Evolutionary conservation across 139 green algal species (phyloP).

Genomic region (Chlamydomonas schloesseri): DNA sequence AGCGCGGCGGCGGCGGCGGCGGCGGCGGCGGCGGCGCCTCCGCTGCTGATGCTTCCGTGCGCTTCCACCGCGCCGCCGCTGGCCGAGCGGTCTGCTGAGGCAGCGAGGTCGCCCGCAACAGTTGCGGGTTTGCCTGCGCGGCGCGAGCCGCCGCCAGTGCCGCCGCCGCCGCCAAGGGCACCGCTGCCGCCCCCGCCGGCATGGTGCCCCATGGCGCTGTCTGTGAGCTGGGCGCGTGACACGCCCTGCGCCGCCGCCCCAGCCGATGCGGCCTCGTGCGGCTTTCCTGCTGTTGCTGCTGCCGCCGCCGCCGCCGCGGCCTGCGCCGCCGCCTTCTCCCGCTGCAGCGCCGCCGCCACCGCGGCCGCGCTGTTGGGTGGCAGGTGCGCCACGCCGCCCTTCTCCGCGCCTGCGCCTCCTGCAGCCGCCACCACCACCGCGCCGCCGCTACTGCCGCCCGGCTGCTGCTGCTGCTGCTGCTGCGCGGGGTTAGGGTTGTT

Average conservation of each 20-base stretch:
- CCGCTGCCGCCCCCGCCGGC: neutral
- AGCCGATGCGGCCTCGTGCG: neutral
- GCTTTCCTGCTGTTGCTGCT: neutral
- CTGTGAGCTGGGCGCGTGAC: neutral
- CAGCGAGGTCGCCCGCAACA: too few species aligned
- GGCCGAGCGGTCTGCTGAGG: too few species aligned
- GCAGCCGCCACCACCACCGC: neutral
- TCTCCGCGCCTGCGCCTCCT: neutral
- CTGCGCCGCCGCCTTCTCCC: neutral
- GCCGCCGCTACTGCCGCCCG: neutral
- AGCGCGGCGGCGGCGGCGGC: neutral
- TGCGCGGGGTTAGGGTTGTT: too few species aligned
- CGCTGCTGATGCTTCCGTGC: too few species aligned
- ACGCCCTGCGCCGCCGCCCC: neutral
- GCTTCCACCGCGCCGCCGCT: neutral
- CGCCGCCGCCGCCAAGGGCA: neutral
- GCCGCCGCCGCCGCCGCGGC: neutral
- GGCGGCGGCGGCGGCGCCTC: neutral
- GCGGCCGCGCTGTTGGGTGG: neutral
- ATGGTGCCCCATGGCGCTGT: conserved; percentile 41
- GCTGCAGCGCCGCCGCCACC: neutral
- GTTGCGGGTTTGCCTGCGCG: neutral
- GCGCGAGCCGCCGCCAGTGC: neutral
- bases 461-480: neutral
- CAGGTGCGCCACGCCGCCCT: neutral